phyloP scores from a whole-genome alignment of 2,329 filamentous ascomycete species.

The Drechslera avenae region DNA sequence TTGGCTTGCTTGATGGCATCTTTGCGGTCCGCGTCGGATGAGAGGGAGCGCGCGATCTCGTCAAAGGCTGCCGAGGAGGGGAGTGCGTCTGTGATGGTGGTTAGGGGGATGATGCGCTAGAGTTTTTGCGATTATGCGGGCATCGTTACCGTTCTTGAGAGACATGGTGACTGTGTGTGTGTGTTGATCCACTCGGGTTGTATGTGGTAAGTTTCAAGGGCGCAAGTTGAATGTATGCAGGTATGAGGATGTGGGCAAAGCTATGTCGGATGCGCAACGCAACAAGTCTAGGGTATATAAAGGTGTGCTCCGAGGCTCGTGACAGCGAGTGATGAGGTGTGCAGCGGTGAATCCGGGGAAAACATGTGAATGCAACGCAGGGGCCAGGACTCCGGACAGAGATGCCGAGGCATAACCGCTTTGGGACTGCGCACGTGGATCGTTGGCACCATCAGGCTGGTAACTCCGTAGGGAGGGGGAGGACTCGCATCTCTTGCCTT shows the following conservation, averaged over 20 bases:
- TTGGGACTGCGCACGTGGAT: slow-evolving; percentile 21
- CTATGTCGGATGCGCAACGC: background rate
- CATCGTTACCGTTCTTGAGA: slow-evolving; percentile 37
- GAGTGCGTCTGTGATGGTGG: slow-evolving; percentile 62
- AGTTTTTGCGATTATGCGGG: background rate
- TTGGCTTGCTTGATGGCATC: slow-evolving; percentile 87
- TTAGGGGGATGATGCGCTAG: slow-evolving; percentile 1
- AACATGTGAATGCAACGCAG: slow-evolving; percentile 28
- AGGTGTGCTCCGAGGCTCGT: slow-evolving; percentile 29
- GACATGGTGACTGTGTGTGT: slow-evolving; percentile 33
- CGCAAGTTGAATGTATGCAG: background rate
- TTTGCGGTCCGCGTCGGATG: slow-evolving; percentile 75
- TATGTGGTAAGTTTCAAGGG: background rate
- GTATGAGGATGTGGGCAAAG: slow-evolving; percentile 1
- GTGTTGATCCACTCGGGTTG: background rate
- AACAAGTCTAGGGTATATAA: slow-evolving; percentile 25
- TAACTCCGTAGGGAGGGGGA: background rate
- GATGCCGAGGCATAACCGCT: slow-evolving; percentile 25
- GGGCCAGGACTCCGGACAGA: slow-evolving; percentile 15
- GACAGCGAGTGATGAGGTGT: slow-evolving; percentile 23
- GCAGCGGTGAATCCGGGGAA: slow-evolving; percentile 22
- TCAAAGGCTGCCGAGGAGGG: slow-evolving; percentile 93
- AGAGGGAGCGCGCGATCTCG: slow-evolving; percentile 75
- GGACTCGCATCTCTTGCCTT: slow-evolving; percentile 11
- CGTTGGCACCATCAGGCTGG: background rate